Evolutionary conservation across 352 stramenopile species (phyloP).

Genomic region (Thraustochytrium sp.): DNA sequence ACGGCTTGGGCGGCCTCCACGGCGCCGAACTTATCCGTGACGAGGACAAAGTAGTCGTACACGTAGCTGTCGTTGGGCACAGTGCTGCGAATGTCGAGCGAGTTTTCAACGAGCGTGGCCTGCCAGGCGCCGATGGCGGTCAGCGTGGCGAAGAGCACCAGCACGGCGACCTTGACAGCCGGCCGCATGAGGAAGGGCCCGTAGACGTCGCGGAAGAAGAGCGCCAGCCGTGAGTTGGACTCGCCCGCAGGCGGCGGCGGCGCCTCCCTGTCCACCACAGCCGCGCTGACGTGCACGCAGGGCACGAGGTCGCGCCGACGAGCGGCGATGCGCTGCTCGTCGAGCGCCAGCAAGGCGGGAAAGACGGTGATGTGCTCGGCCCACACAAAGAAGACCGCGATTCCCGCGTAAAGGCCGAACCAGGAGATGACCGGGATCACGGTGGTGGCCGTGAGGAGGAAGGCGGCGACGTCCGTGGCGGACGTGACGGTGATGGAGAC

Average conservation of each 20-base stretch:
- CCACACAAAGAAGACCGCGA: conserved; percentile 50
- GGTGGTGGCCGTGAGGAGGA: conserved; percentile 45
- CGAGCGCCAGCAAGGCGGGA: conserved; percentile 17
- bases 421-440: conserved; percentile 48
- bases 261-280: neutral
- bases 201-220: neutral
- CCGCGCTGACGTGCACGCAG: neutral
- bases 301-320: neutral
- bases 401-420: conserved; percentile 49
- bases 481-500: conserved; percentile 51
- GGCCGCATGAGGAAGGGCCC: neutral
- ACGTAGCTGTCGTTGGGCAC: conserved; percentile 18
- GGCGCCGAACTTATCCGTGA: neutral
- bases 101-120: neutral
- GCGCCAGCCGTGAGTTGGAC: neutral
- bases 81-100: conserved; percentile 6
- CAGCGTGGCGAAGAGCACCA: neutral
- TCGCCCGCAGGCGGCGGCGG: neutral
- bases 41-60: conserved; percentile 4
- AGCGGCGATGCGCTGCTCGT: neutral
- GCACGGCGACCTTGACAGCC: neutral
- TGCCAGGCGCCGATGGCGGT: neutral
- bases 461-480: conserved; percentile 49
- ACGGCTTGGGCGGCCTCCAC: neutral
- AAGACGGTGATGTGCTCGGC: conserved; percentile 39